Conservation (phyloP, 1,284 basidiomycete species). For the Sanghuangporus weigelae region DNA sequence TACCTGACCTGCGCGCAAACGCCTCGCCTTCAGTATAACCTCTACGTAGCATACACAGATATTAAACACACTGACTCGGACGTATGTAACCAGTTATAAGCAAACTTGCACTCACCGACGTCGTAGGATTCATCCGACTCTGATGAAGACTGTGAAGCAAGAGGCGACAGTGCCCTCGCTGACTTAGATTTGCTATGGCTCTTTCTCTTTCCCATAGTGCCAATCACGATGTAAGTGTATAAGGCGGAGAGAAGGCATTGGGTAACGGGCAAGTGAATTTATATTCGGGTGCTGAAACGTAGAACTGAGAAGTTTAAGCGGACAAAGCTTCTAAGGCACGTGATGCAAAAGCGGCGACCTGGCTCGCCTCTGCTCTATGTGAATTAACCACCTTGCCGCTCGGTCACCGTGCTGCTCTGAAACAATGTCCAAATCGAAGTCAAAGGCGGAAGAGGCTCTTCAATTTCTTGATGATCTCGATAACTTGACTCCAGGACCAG, state of each 20-base stretch:
- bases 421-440: conserved; percentile 53
- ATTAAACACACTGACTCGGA: background rate
- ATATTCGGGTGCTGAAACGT: background rate
- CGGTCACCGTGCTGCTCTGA: background rate
- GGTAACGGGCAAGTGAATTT: background rate
- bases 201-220: conserved; percentile 12
- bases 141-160: background rate
- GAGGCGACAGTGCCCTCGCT: background rate
- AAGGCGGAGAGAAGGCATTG: background rate
- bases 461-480: conserved; percentile 89
- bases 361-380: background rate
- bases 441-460: conserved; percentile 85
- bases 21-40: conserved; percentile 2
- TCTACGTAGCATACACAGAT: background rate
- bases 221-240: background rate
- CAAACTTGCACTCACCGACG: conserved; percentile 6
- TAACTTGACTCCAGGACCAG: conserved; percentile 48
- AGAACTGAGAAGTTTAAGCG: background rate
- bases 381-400: background rate
- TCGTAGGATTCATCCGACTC: conserved; percentile 2
- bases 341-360: background rate
- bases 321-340: background rate
- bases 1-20: background rate
- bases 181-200: background rate
- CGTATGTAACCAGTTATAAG: background rate